A percentile compares a stretch with the other conserved stretches of the same genome.
Evolutionary conservation across 169 alveolate species (phyloP).

Genomic region (Eimeria sp.): DNA sequence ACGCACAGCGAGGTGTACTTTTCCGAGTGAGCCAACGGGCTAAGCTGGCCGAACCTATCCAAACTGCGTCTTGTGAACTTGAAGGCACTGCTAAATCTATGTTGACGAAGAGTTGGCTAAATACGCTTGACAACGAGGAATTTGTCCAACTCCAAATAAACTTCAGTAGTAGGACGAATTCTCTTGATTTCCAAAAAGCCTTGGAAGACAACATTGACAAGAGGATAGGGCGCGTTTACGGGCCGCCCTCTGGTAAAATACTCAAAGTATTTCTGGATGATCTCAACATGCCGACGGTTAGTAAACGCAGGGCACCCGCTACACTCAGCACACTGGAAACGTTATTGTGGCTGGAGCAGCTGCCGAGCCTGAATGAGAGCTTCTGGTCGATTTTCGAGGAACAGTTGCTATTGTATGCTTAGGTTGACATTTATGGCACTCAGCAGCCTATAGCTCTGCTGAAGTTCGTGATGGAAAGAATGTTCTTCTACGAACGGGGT

Average conservation of each 20-base stretch:
- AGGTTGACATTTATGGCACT: constrained; percentile 96
- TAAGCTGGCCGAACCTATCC: not conserved
- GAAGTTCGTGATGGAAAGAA: constrained; percentile 95
- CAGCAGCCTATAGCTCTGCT: constrained; percentile 97
- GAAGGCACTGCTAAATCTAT: constrained; percentile 96
- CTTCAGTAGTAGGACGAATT: constrained; percentile 96
- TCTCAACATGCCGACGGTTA: constrained; percentile 94
- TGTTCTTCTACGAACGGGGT: constrained; percentile 91
- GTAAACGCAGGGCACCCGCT: not conserved
- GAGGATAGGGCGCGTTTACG: constrained; percentile 94
- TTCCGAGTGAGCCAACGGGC: not conserved
- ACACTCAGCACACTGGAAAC: not conserved
- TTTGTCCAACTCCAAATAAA: constrained; percentile 92
- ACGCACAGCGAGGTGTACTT: not conserved
- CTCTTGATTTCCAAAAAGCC: constrained; percentile 92
- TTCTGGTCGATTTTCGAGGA: not conserved
- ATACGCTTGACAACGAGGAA: constrained; percentile 87
- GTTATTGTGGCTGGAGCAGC: not conserved
- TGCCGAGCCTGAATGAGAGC: not conserved
- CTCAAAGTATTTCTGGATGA: constrained; percentile 96
- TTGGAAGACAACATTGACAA: constrained; percentile 95
- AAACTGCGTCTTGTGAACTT: not conserved
- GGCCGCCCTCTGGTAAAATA: constrained; percentile 95
- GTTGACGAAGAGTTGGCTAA: constrained; percentile 89
- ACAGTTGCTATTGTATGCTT: not conserved